phyloP scores from a whole-genome alignment of 2,329 filamentous ascomycete species.

The Sarocladiaceae sp. region DNA sequence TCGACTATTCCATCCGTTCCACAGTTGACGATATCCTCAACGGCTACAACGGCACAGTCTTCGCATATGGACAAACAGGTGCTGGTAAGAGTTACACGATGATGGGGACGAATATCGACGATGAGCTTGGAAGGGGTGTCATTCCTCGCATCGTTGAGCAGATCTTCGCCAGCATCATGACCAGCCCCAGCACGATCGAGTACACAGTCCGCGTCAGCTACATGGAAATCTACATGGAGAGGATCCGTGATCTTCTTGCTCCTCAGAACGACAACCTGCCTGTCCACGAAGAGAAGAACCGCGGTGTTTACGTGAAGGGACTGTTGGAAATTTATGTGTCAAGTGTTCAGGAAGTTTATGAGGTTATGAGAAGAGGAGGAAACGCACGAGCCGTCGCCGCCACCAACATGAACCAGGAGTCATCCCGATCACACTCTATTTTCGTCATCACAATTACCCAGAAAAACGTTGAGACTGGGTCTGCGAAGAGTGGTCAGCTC shows the following conservation, averaged over 20 bases:
- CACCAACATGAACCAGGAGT: slow-evolving; percentile 99
- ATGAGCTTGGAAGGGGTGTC: slow-evolving; percentile 81
- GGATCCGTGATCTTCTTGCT: slow-evolving; percentile 85
- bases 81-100: slow-evolving; percentile 99
- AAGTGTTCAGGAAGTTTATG: slow-evolving; percentile 91
- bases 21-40: slow-evolving; percentile 98
- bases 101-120: slow-evolving; percentile 75
- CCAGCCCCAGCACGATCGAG: slow-evolving; percentile 87
- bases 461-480: slow-evolving; percentile 95
- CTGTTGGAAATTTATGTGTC: slow-evolving; percentile 92
- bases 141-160: slow-evolving; percentile 96
- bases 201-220: slow-evolving; percentile 98
- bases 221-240: slow-evolving; percentile 99
- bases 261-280: slow-evolving; percentile 95
- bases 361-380: slow-evolving; percentile 91
- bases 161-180: slow-evolving; percentile 92
- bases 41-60: slow-evolving; percentile 98
- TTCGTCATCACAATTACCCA: slow-evolving; percentile 96
- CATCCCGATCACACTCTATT: slow-evolving; percentile 95
- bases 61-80: slow-evolving; percentile 96
- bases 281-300: slow-evolving; percentile 95
- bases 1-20: slow-evolving; percentile 93
- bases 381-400: slow-evolving; percentile 84
- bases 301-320: slow-evolving; percentile 94
- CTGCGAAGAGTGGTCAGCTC: slow-evolving; percentile 90